A percentile compares a stretch with the other conserved stretches of the same genome.
Conservation (phyloP, 495 filamentous ascomycete species). For the Penicillium waksmanii region DNA sequence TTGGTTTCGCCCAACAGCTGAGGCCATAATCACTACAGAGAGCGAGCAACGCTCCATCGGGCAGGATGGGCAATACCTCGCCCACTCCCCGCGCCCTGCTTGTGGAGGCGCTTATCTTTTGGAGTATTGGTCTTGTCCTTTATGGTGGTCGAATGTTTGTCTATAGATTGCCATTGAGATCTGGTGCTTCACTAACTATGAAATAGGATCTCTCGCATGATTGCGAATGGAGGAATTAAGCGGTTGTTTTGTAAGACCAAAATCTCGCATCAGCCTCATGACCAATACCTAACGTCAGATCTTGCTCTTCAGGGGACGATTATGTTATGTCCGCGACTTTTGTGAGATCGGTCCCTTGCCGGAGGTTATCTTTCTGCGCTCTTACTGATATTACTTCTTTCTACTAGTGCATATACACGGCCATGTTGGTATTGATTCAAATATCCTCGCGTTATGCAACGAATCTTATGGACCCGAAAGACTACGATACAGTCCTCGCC, state of each 20-base stretch:
- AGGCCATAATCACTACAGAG: not conserved
- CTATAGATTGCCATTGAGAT: not conserved
- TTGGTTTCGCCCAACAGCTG: not conserved
- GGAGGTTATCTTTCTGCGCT: not conserved
- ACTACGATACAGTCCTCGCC: slow-evolving; percentile 49
- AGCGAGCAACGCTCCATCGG: slow-evolving; percentile 9
- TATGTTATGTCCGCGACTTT: slow-evolving; percentile 61
- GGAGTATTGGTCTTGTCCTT: slow-evolving; percentile 37
- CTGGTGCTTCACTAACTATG: slow-evolving; percentile 15
- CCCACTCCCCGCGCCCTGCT: slow-evolving; percentile 39
- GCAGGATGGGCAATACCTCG: slow-evolving; percentile 40
- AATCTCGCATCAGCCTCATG: not conserved
- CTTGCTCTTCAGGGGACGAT: slow-evolving; percentile 47
- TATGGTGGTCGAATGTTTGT: slow-evolving; percentile 41
- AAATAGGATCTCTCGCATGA: slow-evolving; percentile 32
- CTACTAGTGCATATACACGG: slow-evolving; percentile 53
- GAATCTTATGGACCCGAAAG: slow-evolving; percentile 61
- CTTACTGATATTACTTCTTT: slow-evolving; percentile 12
- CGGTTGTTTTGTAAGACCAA: slow-evolving; percentile 39
- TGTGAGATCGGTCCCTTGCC: slow-evolving; percentile 30
- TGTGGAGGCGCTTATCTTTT: slow-evolving; percentile 37
- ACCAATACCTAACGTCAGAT: not conserved
- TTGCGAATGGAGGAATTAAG: slow-evolving; percentile 39
- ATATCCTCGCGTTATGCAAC: slow-evolving; percentile 57
- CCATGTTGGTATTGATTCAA: slow-evolving; percentile 58